These are phyloP conservation scores for Pezicula carpinea DNA, from an alignment of 2,329 filamentous ascomycete genomes.

Conservation along the genomic window DNA sequence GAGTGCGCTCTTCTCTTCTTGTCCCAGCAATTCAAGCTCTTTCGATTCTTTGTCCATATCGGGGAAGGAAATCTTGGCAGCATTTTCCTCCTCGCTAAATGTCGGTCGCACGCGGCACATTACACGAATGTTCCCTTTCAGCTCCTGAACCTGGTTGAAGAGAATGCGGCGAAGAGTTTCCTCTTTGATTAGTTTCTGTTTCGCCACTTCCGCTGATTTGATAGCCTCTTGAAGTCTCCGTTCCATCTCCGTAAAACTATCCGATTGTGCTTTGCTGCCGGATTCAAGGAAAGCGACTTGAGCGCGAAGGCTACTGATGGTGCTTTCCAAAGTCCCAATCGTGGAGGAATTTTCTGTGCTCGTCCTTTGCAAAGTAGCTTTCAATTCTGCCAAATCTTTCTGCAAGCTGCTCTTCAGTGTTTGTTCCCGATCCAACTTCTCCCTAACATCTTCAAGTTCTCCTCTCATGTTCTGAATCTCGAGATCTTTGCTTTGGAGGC, in stretches of 20 bases:
- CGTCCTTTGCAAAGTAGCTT: conserved; percentile 34
- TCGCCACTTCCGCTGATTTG: conserved; percentile 61
- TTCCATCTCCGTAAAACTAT: conserved; percentile 79
- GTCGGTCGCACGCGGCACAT: conserved; percentile 92
- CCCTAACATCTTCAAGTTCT: conserved; percentile 41
- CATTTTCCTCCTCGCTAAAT: conserved; percentile 50
- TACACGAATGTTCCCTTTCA: conserved; percentile 97
- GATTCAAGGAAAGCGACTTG: conserved; percentile 88
- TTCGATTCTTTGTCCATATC: conserved; percentile 77
- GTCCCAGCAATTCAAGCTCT: conserved; percentile 79
- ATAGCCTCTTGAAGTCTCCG: conserved; percentile 74
- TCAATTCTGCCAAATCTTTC: conserved; percentile 45
- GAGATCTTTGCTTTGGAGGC: conserved; percentile 41
- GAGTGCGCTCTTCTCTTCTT: conserved; percentile 77
- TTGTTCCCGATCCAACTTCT: conserved; percentile 58
- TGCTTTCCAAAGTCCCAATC: conserved; percentile 65
- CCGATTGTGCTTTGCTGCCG: conserved; percentile 81
- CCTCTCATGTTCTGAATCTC: conserved; percentile 46
- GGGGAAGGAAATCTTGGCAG: conserved; percentile 74
- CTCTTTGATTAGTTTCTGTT: conserved; percentile 82
- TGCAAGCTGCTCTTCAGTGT: conserved; percentile 32
- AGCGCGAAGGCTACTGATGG: conserved; percentile 70
- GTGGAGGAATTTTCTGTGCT: conserved; percentile 56
- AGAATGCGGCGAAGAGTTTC: conserved; percentile 86
- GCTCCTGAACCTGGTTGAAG: conserved; percentile 96